Percentiles rank a stretch among this genome's conserved stretches.
phyloP scores from a whole-genome alignment of 2,329 filamentous ascomycete species.

The Alternaria longipes region DNA sequence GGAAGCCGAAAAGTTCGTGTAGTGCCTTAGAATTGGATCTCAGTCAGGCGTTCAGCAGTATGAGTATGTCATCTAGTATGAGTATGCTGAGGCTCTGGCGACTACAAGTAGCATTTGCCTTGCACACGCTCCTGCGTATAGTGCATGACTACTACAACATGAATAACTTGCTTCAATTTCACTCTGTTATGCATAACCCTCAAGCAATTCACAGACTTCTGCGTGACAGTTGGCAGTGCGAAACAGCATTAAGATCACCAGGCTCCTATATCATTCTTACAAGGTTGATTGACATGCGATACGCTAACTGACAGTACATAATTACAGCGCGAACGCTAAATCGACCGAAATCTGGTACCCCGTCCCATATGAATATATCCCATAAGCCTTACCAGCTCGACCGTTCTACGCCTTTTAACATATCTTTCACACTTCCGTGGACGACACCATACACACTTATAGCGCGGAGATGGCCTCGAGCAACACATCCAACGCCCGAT shows the following conservation, averaged over 20 bases:
- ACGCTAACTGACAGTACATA: slow-evolving; percentile 5
- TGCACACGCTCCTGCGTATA: neutral
- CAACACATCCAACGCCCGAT: slow-evolving; percentile 65
- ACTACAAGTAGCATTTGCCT: neutral
- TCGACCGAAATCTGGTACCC: neutral
- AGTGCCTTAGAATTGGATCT: neutral
- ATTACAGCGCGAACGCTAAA: slow-evolving; percentile 5
- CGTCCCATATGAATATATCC: slow-evolving; percentile 10
- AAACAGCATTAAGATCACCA: neutral
- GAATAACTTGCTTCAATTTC: neutral
- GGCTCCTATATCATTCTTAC: neutral
- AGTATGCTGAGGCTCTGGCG: neutral
- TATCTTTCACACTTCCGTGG: neutral
- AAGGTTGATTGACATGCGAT: neutral
- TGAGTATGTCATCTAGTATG: neutral
- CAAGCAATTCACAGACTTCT: neutral
- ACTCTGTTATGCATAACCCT: no score
- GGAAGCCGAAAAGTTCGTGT: neutral
- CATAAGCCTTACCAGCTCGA: neutral
- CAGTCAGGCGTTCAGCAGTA: neutral
- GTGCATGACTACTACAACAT: neutral
- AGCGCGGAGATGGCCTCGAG: slow-evolving; percentile 65
- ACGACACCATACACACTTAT: slow-evolving; percentile 37
- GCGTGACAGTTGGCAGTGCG: neutral
- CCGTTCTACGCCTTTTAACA: neutral